Evolutionary conservation across 2,329 filamentous ascomycete species (phyloP), one percentile per base, ranked within the genome.

Genomic region (Curvularia lunata): DNA sequence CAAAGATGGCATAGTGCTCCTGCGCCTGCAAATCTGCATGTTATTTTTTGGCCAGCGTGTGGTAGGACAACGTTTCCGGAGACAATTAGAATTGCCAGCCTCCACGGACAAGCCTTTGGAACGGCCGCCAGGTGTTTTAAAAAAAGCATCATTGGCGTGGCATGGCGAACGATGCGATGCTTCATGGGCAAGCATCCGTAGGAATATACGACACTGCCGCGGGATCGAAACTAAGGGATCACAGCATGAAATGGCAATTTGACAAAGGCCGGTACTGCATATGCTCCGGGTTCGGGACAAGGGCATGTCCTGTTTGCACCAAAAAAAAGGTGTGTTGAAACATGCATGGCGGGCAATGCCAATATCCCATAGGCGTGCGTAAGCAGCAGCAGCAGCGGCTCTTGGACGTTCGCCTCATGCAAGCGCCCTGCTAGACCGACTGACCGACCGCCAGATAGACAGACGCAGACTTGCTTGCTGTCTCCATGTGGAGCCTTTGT

Each of bases 341-440:
- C 66, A 34, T 34, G 49, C 32, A 63, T 30, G 27, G 13, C 32
- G 62, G 67, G 69, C 23, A 65, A 68, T 69, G 70, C 68, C 66
- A 65, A 41, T 41, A 34, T 38, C 54, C 45, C 55, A 52, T 53
- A 50, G 45, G 52, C 32, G 58, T 67, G 65, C 64, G 62, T 68
- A 64, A 68, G 67, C 62, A 37, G 32, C 32, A n/a, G 32, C 6
- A 37, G 30, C 32, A n/a, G 32, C 32, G 16, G 32, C 32, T 13
- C 32, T 37, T n/a, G 13, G 62, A 65, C 56, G 52, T 61, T 54
- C 54, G 65, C 63, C 61, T 58, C 65, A 63, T 60, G 61, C 61
- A 67, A 64, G 66, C 66, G 64, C 64, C 64, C 56, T 54, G 52
- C 43, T 61, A 25, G 23, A 21, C 41, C 16, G 21, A 16, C 41